Percentiles rank a stretch among this genome's conserved stretches.
phyloP scores from a whole-genome alignment of 164 flowering plant species.

The Magnolia kwangsiensis region DNA sequence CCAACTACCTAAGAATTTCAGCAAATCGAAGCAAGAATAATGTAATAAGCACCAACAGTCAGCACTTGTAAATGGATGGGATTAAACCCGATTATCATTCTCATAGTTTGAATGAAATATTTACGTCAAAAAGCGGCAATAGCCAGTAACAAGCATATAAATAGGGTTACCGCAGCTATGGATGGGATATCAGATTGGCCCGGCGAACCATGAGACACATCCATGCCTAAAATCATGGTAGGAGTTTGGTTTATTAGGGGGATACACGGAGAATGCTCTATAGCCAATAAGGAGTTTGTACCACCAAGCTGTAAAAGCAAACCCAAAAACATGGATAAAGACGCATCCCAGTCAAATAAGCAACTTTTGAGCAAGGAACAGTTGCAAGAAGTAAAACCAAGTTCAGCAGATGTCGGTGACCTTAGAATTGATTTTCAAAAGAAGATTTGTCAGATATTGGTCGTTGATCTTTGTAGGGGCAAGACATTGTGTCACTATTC shows the following conservation, averaged over 20 bases:
- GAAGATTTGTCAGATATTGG: constrained; percentile 77
- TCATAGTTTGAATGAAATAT: not conserved
- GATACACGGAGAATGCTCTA: constrained; percentile 46
- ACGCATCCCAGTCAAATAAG: not conserved
- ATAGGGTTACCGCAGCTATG: constrained; percentile 63
- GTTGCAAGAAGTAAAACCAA: not conserved
- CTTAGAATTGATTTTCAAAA: constrained; percentile 86
- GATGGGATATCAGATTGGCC: constrained; percentile 73
- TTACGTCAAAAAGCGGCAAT: not conserved
- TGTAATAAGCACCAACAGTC: not conserved
- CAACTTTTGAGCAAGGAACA: not conserved
- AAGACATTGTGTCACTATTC: constrained; percentile 65
- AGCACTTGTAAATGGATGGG: not conserved
- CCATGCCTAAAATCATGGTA: constrained; percentile 85
- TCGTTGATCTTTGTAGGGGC: constrained; percentile 68
- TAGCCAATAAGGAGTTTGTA: constrained; percentile 63
- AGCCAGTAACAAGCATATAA: not conserved
- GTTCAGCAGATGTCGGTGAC: constrained; percentile 22
- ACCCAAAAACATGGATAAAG: not conserved
- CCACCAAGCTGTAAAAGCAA: constrained; percentile 67
- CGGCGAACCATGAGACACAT: constrained; percentile 87
- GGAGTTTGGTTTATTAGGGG: constrained; percentile 60
- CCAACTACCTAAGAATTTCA: constrained; percentile 65
- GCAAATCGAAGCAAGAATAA: not conserved
- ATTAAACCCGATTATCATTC: not conserved